These are phyloP conservation scores for Acanthamoeba sp. DNA, from an alignment of 208 protist genomes.

Conservation along the genomic window DNA sequence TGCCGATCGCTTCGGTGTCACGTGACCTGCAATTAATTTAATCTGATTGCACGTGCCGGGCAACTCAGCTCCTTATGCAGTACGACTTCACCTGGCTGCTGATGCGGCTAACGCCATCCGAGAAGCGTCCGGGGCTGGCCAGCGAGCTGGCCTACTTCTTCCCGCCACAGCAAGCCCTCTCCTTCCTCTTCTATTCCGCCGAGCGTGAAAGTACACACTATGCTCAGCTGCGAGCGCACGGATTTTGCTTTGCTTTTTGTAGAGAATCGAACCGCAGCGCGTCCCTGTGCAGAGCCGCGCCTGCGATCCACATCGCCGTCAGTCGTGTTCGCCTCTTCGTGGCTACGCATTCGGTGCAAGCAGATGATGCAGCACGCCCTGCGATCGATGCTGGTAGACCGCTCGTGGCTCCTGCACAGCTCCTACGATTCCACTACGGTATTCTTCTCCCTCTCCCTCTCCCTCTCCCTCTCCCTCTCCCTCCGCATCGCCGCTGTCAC, in stretches of 20 bases:
- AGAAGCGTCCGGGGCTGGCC: neutral
- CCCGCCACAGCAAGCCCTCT: constrained; percentile 34
- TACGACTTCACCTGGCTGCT: constrained; percentile 59
- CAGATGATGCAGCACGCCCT: constrained; percentile 34
- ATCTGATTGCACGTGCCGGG: neutral
- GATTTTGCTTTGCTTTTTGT: neutral
- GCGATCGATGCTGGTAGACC: neutral
- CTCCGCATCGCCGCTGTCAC: neutral
- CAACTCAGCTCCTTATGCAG: constrained; percentile 6
- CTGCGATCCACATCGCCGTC: neutral
- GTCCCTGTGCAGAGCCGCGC: neutral
- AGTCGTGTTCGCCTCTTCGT: constrained; percentile 31
- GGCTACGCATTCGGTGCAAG: neutral
- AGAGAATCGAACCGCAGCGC: neutral
- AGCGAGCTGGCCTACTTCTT: constrained; percentile 39
- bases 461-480: neutral
- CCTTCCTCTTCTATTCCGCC: constrained; percentile 41
- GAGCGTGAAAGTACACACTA: constrained; percentile 9
- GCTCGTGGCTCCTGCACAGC: constrained; percentile 11
- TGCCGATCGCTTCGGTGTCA: neutral
- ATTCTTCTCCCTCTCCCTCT: no score
- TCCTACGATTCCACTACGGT: neutral
- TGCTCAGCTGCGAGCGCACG: neutral
- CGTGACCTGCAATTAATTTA: neutral
- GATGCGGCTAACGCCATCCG: neutral